Percentiles rank a stretch among this genome's conserved stretches.
Evolutionary conservation across 805 yeast species (phyloP).

Genomic region (Hanseniaspora jakobsenii): DNA sequence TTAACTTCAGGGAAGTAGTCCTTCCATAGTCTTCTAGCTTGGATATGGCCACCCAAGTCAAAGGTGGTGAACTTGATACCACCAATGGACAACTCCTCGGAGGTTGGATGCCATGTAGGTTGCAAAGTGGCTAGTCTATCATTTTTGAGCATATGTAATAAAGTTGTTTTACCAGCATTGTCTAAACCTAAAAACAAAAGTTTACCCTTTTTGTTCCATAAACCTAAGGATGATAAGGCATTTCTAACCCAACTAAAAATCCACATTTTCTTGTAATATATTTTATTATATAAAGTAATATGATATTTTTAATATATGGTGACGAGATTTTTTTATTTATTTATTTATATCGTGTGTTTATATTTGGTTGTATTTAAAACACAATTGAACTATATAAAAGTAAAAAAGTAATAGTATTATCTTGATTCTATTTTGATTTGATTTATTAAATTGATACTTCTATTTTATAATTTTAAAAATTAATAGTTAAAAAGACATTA

Average conservation of each 20-base stretch:
- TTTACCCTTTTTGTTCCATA: conserved; percentile 93
- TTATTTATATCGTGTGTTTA: too few species aligned
- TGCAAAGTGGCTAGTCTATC: conserved; percentile 95
- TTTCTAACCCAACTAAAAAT: conserved; percentile 38
- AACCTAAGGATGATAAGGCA: conserved; percentile 63
- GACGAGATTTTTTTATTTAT: too few species aligned
- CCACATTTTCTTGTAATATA: conserved; percentile 11
- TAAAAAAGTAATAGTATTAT: too few species aligned
- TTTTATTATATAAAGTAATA: too few species aligned
- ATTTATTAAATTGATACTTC: too few species aligned
- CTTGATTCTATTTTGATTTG: too few species aligned
- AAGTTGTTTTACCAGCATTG: conserved; percentile 94
- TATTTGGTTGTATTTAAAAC: too few species aligned
- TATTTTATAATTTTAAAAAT: too few species aligned
- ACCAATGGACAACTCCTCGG: conserved; percentile 95
- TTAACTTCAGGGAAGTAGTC: conserved; percentile 99
- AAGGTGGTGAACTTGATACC: conserved; percentile 93
- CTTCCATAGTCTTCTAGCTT: conserved; percentile 98
- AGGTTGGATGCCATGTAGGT: conserved; percentile 97
- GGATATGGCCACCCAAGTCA: conserved; percentile 96
- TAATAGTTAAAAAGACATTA: too few species aligned
- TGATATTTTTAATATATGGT: too few species aligned
- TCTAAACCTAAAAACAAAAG: conserved; percentile 90
- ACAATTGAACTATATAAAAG: too few species aligned
- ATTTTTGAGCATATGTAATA: conserved; percentile 75